Percentiles rank a stretch among this genome's conserved stretches.
Evolutionary conservation across 345 rosid genomes (phyloP).

Genomic region (Lepidium aucheri): DNA sequence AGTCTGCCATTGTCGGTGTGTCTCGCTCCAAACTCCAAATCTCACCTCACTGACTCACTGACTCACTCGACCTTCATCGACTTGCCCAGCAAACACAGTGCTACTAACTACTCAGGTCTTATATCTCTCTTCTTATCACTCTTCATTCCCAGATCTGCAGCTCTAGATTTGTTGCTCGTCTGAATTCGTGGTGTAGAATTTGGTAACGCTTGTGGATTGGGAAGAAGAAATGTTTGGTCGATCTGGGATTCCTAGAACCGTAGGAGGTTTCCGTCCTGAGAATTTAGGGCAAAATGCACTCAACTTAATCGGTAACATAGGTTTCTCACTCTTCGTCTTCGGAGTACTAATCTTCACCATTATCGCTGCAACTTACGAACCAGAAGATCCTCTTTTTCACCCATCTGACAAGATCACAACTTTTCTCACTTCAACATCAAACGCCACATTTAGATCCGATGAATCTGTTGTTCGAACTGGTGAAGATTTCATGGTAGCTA

Average conservation of each 20-base stretch:
- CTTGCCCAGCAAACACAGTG: not conserved
- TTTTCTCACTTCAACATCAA: conserved; percentile 70
- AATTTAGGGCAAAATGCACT: conserved; percentile 67
- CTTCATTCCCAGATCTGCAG: conserved; percentile 15
- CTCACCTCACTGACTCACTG: not conserved
- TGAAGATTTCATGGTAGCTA: conserved; percentile 74
- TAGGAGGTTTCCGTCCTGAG: conserved; percentile 69
- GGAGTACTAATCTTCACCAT: conserved; percentile 83
- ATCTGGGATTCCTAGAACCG: conserved; percentile 37
- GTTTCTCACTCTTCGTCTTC: conserved; percentile 71
- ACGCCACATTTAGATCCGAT: conserved; percentile 75
- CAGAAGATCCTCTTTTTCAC: conserved; percentile 82
- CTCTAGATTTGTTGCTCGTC: conserved; percentile 16
- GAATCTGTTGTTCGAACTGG: conserved; percentile 68
- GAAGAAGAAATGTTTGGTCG: conserved; percentile 50
- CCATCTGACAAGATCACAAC: conserved; percentile 70
- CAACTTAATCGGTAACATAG: conserved; percentile 76
- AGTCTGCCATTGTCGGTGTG: conserved; percentile 43
- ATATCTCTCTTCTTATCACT: not conserved
- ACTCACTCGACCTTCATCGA: not conserved
- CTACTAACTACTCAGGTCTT: not conserved
- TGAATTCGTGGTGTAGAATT: conserved; percentile 5
- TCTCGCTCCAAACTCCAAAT: not conserved
- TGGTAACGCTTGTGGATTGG: not conserved
- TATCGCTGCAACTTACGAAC: conserved; percentile 87